These are phyloP conservation scores for Cladosporium sp. DNA, from an alignment of 2,329 filamentous ascomycete genomes.

Conservation along the genomic window DNA sequence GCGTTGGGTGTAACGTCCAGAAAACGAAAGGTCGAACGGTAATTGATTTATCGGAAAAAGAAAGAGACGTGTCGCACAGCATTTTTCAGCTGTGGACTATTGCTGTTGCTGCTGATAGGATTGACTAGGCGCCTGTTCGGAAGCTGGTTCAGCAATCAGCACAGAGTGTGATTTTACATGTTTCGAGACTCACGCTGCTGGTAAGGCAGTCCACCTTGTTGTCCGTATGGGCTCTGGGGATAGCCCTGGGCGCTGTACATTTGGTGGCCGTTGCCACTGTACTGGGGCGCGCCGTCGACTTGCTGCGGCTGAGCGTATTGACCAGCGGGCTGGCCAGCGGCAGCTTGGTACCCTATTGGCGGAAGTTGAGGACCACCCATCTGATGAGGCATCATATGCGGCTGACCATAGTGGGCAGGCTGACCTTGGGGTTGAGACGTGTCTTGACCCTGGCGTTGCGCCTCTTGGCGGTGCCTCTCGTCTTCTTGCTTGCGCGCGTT, in stretches of 20 bases:
- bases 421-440: conserved; percentile 46
- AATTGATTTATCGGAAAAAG: background rate
- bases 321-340: conserved; percentile 39
- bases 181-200: conserved; percentile 30
- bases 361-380: conserved; percentile 46
- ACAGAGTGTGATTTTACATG: background rate
- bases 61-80: background rate
- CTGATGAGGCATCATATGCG: conserved; percentile 43
- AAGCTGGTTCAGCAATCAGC: conserved; percentile 14
- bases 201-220: conserved; percentile 46
- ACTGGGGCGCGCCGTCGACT: conserved; percentile 48
- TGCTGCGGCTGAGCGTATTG: conserved; percentile 44
- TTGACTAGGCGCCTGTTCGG: conserved; percentile 14
- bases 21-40: background rate
- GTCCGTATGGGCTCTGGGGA: conserved; percentile 47
- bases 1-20: background rate
- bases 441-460: conserved; percentile 52
- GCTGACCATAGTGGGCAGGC: conserved; percentile 41
- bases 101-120: conserved; percentile 10
- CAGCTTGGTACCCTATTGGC: conserved; percentile 49
- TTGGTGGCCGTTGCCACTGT: conserved; percentile 31
- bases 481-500: conserved; percentile 84
- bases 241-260: conserved; percentile 47
- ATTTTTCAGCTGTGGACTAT: background rate
- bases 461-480: conserved; percentile 70